Percentiles rank a stretch among this genome's conserved stretches.
Conservation (phyloP, 108 stramenopile species). For the Conticribra guillardii region DNA sequence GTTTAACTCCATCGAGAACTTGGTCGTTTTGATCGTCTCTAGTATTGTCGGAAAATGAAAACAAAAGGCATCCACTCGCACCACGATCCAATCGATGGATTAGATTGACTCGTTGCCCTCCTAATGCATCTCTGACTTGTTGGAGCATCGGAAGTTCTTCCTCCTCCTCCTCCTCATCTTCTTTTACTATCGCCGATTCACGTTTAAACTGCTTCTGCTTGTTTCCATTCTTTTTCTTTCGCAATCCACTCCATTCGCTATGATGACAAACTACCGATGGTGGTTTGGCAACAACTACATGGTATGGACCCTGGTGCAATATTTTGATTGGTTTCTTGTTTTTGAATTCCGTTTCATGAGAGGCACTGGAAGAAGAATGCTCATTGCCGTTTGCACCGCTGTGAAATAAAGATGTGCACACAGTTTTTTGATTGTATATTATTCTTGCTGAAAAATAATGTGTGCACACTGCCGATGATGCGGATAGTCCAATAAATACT, state of each 20-base stretch:
- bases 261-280: constrained; percentile 87
- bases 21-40: constrained; percentile 28
- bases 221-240: constrained; percentile 33
- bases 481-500: no score
- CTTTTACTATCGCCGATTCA: background rate
- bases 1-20: no score
- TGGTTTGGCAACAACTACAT: constrained; percentile 74
- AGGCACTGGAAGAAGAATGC: no score
- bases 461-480: no score
- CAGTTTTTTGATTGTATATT: no score
- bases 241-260: constrained; percentile 73
- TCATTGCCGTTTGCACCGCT: no score
- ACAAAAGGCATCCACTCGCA: constrained; percentile 69
- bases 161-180: constrained; percentile 27
- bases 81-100: constrained; percentile 87
- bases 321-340: constrained; percentile 67
- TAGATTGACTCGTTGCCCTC: constrained; percentile 57
- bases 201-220: background rate
- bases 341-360: no score
- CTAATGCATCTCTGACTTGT: constrained; percentile 27
- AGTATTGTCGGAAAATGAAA: constrained; percentile 60
- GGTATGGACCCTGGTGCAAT: constrained; percentile 56
- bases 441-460: no score
- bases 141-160: constrained; percentile 61
- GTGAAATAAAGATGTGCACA: no score